A percentile compares a stretch with the other conserved stretches of the same genome.
These are phyloP conservation scores for Tephrocybe sp. DNA, from an alignment of 768 basidiomycete genomes.

Conservation along the genomic window DNA sequence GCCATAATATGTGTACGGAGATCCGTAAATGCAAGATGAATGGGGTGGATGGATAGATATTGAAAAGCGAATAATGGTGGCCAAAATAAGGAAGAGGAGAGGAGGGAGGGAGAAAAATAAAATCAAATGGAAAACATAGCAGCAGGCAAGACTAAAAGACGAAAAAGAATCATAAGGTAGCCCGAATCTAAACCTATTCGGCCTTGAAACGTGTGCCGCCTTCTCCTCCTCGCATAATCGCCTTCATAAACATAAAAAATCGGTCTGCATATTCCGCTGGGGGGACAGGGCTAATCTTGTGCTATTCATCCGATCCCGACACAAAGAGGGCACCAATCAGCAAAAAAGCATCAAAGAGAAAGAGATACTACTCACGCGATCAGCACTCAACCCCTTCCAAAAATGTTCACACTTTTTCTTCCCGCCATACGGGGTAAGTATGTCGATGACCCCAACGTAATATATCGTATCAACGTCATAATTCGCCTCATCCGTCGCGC, in stretches of 20 bases:
- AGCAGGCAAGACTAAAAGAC: not conserved
- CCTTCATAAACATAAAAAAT: conserved; percentile 85
- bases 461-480: conserved; percentile 74
- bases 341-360: not conserved
- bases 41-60: not conserved
- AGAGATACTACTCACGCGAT: conserved; percentile 70
- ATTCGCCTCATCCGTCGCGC: conserved; percentile 88
- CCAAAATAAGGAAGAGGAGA: not conserved
- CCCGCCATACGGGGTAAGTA: conserved; percentile 81
- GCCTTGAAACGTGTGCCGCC: conserved; percentile 48
- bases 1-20: not conserved
- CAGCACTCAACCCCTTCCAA: conserved; percentile 88
- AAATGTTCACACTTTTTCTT: conserved; percentile 83
- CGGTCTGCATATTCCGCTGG: conserved; percentile 85
- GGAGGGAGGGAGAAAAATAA: not conserved
- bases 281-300: conserved; percentile 92
- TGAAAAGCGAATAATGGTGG: not conserved
- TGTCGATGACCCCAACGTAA: conserved; percentile 96
- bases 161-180: not conserved
- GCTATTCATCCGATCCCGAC: conserved; percentile 43
- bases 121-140: not conserved
- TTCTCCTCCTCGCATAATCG: conserved; percentile 79
- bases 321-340: conserved; percentile 7
- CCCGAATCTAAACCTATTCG: conserved; percentile 20
- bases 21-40: not conserved